phyloP scores from a whole-genome alignment of 1,284 basidiomycete species.

The Irpex lacteus region DNA sequence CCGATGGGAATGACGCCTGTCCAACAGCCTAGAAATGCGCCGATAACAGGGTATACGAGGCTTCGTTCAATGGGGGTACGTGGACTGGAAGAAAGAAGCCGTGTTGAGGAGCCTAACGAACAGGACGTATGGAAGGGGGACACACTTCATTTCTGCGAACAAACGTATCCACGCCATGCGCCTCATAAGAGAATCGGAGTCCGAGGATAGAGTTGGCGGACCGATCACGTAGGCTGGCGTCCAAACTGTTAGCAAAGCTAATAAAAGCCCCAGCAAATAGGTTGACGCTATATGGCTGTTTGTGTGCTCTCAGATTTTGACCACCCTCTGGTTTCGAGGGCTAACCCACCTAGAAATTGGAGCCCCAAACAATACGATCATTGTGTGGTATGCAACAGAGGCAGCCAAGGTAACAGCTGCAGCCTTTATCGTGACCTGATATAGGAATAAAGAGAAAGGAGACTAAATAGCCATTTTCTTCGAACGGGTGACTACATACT shows the following conservation, averaged over 20 bases:
- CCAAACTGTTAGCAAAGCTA: constrained; percentile 68
- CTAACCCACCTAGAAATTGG: constrained; percentile 49
- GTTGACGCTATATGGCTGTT: constrained; percentile 56
- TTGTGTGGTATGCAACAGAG: constrained; percentile 44
- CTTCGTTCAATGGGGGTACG: constrained; percentile 70
- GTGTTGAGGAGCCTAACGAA: neutral
- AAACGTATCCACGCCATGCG: constrained; percentile 70
- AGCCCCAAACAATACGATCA: constrained; percentile 74
- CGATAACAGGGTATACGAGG: constrained; percentile 76
- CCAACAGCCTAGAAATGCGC: constrained; percentile 78
- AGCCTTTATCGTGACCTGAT: constrained; percentile 48
- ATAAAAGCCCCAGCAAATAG: constrained; percentile 62
- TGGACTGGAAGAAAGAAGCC: constrained; percentile 41
- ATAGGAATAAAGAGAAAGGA: constrained; percentile 7
- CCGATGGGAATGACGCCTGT: constrained; percentile 78
- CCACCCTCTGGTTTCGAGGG: neutral
- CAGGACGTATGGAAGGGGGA: constrained; percentile 18
- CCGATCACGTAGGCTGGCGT: constrained; percentile 74
- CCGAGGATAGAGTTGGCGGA: constrained; percentile 46
- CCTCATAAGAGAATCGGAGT: constrained; percentile 37
- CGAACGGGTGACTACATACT: constrained; percentile 29
- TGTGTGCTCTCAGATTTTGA: neutral
- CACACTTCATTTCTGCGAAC: constrained; percentile 78
- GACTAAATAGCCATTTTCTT: constrained; percentile 5
- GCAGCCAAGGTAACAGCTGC: constrained; percentile 49